These are phyloP conservation scores for Pelargonium australe DNA, from an alignment of 441 rosid species.

Conservation along the genomic window DNA sequence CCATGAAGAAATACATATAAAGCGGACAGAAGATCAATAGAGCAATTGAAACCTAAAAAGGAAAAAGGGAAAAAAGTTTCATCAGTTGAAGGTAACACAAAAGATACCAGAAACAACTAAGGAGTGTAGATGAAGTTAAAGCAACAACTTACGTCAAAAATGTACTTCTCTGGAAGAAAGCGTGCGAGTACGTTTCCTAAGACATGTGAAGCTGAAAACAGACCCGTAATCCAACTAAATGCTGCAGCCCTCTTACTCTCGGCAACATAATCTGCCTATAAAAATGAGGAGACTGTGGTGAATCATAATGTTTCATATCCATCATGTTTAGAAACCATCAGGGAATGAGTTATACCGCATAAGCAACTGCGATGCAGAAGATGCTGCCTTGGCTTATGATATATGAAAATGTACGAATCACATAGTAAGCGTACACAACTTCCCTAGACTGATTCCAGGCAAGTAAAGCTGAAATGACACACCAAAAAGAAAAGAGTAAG, in stretches of 20 bases:
- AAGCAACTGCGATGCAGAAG: slow-evolving; percentile 52
- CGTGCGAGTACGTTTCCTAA: slow-evolving; percentile 45
- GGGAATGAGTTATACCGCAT: slow-evolving; percentile 29
- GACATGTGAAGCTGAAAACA: slow-evolving; percentile 48
- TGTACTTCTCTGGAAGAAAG: slow-evolving; percentile 44
- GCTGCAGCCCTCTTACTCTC: slow-evolving; percentile 39
- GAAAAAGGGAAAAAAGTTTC: not conserved
- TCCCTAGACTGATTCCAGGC: slow-evolving; percentile 36
- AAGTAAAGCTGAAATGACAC: slow-evolving; percentile 37
- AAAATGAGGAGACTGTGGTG: slow-evolving; percentile 17
- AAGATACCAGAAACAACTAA: slow-evolving; percentile 1
- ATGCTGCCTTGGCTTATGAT: slow-evolving; percentile 60
- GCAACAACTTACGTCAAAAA: slow-evolving; percentile 33
- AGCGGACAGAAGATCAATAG: slow-evolving; percentile 37
- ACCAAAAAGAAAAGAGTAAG: slow-evolving; percentile 2
- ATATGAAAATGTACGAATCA: slow-evolving; percentile 43
- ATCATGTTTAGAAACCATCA: not conserved
- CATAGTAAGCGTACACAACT: slow-evolving; percentile 48
- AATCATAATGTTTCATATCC: slow-evolving; percentile 1
- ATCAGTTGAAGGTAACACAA: not conserved
- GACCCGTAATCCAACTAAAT: slow-evolving; percentile 55
- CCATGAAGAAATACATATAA: slow-evolving; percentile 41
- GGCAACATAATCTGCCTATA: slow-evolving; percentile 45
- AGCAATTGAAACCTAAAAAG: slow-evolving; percentile 38
- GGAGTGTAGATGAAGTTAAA: not conserved